phyloP scores from a whole-genome alignment of 345 rosid species.

The Dovyalis caffra region DNA sequence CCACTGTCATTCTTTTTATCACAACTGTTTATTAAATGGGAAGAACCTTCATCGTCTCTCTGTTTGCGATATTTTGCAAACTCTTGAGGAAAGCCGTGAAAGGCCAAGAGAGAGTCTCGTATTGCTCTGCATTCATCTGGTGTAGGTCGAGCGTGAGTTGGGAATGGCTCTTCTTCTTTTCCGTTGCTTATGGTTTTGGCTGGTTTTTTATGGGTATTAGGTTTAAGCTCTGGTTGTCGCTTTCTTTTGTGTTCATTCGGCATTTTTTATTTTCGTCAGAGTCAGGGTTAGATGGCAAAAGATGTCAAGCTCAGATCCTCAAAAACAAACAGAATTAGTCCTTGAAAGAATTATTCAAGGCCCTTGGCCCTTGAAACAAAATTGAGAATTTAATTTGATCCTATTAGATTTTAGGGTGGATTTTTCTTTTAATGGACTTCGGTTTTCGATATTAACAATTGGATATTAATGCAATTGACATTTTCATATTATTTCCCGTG shows the following conservation, averaged over 20 bases:
- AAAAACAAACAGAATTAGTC: no score
- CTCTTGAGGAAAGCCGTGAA: slow-evolving; percentile 61
- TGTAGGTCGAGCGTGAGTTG: slow-evolving; percentile 44
- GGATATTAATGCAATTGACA: no score
- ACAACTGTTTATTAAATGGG: not conserved
- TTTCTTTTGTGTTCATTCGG: slow-evolving; percentile 47
- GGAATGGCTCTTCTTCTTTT: slow-evolving; percentile 41
- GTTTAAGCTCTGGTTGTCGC: slow-evolving; percentile 17
- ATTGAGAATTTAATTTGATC: no score
- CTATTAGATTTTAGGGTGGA: no score
- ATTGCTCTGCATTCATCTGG: slow-evolving; percentile 50
- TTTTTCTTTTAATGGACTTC: no score
- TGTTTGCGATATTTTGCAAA: slow-evolving; percentile 56
- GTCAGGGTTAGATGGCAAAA: no score
- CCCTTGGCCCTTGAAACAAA: no score
- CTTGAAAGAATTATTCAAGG: no score
- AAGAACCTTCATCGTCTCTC: slow-evolving; percentile 21
- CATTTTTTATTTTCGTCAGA: slow-evolving; percentile 21
- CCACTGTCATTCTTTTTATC: not conserved
- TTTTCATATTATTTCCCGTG: no score
- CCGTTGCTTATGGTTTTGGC: slow-evolving; percentile 13
- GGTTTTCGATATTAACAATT: no score
- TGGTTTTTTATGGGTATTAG: slow-evolving; percentile 6
- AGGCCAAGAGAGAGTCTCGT: slow-evolving; percentile 50
- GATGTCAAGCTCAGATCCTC: no score